Percentiles rank a stretch among this genome's conserved stretches.
These are phyloP conservation scores for Melampsora medusae DNA, from an alignment of 1,284 basidiomycete species.

Conservation along the genomic window DNA sequence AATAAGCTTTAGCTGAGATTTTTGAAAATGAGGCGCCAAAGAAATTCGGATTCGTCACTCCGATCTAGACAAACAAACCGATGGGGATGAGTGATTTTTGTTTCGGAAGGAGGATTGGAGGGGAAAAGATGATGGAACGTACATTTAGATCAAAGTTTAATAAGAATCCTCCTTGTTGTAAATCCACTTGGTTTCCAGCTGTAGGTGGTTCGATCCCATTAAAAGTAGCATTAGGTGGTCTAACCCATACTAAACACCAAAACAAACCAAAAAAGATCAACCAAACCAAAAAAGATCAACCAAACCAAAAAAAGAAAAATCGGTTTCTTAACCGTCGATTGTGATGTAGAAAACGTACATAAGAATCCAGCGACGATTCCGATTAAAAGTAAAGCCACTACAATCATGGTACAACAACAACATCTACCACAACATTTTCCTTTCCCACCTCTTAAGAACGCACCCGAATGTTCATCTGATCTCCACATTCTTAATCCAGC, in stretches of 20 bases:
- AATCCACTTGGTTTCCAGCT: constrained; percentile 48
- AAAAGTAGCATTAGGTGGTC: constrained; percentile 52
- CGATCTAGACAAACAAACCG: constrained; percentile 3
- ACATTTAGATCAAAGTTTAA: constrained; percentile 49
- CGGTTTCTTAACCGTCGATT: too few relatives aligned
- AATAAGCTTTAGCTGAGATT: constrained; percentile 44
- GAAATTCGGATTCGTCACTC: constrained; percentile 44
- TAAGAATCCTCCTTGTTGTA: constrained; percentile 48
- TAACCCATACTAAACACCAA: constrained; percentile 49
- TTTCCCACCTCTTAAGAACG: constrained; percentile 49
- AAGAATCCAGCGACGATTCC: constrained; percentile 52
- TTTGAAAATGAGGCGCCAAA: constrained; percentile 50
- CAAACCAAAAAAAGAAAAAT: too few relatives aligned
- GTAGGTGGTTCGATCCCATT: constrained; percentile 50
- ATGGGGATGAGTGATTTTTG: neutral
- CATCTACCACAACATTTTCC: constrained; percentile 49
- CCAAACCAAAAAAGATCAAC: too few relatives aligned
- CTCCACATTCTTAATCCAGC: constrained; percentile 53
- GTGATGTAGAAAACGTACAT: too few relatives aligned
- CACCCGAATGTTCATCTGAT: constrained; percentile 51
- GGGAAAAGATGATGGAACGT: neutral
- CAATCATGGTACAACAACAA: constrained; percentile 51
- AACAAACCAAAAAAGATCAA: too few relatives aligned
- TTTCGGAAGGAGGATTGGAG: neutral
- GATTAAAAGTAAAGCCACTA: constrained; percentile 50